A percentile compares a stretch with the other conserved stretches of the same genome.
These are phyloP conservation scores for Eutrema japonicum DNA, from an alignment of 345 rosid genomes.

Conservation along the genomic window DNA sequence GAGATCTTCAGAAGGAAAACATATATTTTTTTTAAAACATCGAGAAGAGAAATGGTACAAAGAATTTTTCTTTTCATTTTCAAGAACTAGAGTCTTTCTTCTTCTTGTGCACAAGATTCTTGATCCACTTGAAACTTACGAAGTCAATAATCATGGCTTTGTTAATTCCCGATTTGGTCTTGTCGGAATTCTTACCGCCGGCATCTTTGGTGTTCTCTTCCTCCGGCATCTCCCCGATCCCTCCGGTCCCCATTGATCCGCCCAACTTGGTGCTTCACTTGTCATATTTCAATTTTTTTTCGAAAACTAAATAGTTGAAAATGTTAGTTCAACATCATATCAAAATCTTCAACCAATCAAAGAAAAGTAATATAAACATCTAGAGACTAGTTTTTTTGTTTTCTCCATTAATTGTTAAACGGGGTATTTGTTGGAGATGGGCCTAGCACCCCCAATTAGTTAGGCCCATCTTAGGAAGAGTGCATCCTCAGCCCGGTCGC, in stretches of 20 bases:
- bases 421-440: no score
- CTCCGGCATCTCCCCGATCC: slow-evolving; percentile 54
- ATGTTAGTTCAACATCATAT: background rate
- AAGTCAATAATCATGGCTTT: slow-evolving; percentile 48
- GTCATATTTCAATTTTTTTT: slow-evolving; percentile 48
- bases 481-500: no score
- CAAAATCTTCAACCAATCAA: background rate
- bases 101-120: slow-evolving; percentile 52
- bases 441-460: no score
- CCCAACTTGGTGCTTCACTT: slow-evolving; percentile 86
- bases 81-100: slow-evolving; percentile 34
- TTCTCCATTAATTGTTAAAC: background rate
- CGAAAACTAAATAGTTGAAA: background rate
- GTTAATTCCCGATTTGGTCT: slow-evolving; percentile 40
- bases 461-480: no score
- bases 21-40: background rate
- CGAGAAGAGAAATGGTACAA: background rate
- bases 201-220: slow-evolving; percentile 49
- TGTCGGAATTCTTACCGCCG: slow-evolving; percentile 44
- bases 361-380: slow-evolving; percentile 13
- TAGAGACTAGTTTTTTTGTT: background rate
- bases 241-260: slow-evolving; percentile 97
- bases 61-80: background rate
- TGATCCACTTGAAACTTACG: slow-evolving; percentile 63
- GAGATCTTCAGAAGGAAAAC: slow-evolving; percentile 14